A percentile compares a stretch with the other conserved stretches of the same genome.
These are phyloP conservation scores for Aspergillus sclerotioniger DNA, from an alignment of 495 filamentous ascomycete species.

Conservation along the genomic window DNA sequence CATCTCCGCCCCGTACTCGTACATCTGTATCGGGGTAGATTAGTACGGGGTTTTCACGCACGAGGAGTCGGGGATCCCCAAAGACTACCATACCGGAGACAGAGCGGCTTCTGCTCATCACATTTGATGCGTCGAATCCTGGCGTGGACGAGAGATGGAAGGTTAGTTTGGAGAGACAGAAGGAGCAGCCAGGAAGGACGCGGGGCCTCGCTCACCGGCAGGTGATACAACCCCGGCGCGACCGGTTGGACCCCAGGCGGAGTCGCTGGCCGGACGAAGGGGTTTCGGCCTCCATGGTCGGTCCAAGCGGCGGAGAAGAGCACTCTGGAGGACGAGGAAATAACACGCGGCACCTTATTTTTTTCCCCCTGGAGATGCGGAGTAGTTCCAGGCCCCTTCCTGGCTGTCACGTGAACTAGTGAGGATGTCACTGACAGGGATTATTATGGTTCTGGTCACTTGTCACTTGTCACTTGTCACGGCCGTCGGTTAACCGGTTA, in stretches of 20 bases:
- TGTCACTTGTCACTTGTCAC: no score
- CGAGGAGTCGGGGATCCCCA: background rate
- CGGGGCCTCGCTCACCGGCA: slow-evolving; percentile 30
- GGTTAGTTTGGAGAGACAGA: background rate
- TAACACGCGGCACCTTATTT: no score
- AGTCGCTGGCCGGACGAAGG: no score
- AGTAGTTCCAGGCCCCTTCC: no score
- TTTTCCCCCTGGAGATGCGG: no score
- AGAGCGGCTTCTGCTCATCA: slow-evolving; percentile 30
- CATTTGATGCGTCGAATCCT: slow-evolving; percentile 31
- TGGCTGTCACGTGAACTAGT: no score
- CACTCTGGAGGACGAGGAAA: no score
- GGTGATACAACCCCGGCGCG: slow-evolving; percentile 26
- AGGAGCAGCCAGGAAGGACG: background rate
- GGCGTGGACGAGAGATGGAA: background rate
- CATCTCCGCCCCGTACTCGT: slow-evolving; percentile 37
- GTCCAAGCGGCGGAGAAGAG: no score
- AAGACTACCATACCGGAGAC: slow-evolving; percentile 15
- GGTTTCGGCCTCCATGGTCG: no score
- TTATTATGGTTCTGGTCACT: no score
- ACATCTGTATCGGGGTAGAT: slow-evolving; percentile 20
- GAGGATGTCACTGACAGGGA: no score
- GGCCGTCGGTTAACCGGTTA: no score
- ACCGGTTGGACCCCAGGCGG: background rate
- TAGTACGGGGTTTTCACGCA: background rate